Conservation (phyloP, 75 land plant species). For the Selaginella moellendorffii region DNA sequence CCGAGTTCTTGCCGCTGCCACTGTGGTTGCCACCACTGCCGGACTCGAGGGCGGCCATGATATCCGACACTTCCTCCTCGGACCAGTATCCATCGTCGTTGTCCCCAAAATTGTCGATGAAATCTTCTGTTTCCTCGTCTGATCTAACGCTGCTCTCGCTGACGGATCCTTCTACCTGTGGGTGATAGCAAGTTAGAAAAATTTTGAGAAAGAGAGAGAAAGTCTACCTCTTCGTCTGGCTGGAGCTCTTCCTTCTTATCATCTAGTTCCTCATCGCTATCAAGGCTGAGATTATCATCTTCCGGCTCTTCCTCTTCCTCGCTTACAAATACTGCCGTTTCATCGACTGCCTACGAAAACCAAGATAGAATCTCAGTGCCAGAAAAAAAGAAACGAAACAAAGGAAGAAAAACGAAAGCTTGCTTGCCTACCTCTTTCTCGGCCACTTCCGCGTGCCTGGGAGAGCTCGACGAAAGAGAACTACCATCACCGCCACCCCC, state of each 20-base stretch:
- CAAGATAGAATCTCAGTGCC: not conserved
- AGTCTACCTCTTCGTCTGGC: conserved; percentile 40
- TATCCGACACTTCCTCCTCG: too few species aligned
- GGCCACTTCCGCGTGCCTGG: conserved; percentile 47
- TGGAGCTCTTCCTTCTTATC: conserved; percentile 25
- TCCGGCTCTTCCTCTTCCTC: conserved; percentile 63
- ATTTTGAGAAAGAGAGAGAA: not conserved
- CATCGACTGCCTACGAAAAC: conserved; percentile 44
- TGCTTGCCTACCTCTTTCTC: conserved; percentile 52
- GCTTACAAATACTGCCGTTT: conserved; percentile 49
- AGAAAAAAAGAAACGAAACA: not conserved
- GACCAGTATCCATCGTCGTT: conserved; percentile 37
- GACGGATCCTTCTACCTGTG: conserved; percentile 48
- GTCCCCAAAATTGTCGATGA: conserved; percentile 40
- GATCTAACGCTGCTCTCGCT: conserved; percentile 59
- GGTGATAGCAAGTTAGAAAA: not conserved
- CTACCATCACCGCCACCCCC: conserved; percentile 36
- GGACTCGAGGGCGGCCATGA: too few species aligned
- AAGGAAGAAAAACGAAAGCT: not conserved
- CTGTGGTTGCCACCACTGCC: too few species aligned
- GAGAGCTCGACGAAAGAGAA: conserved; percentile 67
- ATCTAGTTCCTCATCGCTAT: conserved; percentile 59
- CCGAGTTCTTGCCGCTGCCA: too few species aligned
- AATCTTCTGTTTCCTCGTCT: conserved; percentile 67
- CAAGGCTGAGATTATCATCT: conserved; percentile 35